Conservation (phyloP, 2,329 filamentous ascomycete species). For the Claviceps citrina region DNA sequence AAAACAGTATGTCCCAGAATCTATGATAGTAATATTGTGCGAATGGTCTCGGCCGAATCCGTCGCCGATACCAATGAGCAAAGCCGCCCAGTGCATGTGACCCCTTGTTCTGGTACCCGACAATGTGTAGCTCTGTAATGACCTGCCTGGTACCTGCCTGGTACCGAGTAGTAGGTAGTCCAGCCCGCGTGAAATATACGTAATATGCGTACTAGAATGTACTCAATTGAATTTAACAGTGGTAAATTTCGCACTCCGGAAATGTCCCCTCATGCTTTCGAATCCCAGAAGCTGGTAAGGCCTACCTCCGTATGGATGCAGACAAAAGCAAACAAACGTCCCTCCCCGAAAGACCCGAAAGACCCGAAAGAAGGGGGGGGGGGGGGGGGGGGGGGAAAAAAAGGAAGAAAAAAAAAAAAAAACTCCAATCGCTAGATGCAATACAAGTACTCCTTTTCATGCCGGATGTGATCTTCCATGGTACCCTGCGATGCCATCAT, state of each 20-base stretch:
- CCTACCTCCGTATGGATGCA: constrained; percentile 9
- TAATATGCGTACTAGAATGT: too few species aligned
- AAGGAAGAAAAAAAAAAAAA: constrained; percentile 8
- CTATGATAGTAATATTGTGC: neutral
- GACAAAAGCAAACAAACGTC: constrained; percentile 11
- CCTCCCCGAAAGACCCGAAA: too few species aligned
- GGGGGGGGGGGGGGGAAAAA: neutral
- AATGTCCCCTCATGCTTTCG: neutral
- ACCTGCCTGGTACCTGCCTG: too few species aligned
- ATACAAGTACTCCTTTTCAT: constrained; percentile 5
- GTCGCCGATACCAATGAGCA: neutral
- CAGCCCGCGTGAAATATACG: neutral
- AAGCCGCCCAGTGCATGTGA: neutral
- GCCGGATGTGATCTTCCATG: neutral
- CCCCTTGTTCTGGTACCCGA: neutral
- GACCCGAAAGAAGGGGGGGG: too few species aligned
- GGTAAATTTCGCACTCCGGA: too few species aligned
- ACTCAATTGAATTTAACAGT: too few species aligned
- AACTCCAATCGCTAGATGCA: constrained; percentile 27
- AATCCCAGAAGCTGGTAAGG: constrained; percentile 3
- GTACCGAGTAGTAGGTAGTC: too few species aligned
- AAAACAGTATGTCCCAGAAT: constrained; percentile 5
- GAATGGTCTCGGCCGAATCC: neutral
- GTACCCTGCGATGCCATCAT: neutral
- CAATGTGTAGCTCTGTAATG: neutral